Base-by-base conservation (phyloP, 257 asterid species). In the Petunia axillaris region DNA sequence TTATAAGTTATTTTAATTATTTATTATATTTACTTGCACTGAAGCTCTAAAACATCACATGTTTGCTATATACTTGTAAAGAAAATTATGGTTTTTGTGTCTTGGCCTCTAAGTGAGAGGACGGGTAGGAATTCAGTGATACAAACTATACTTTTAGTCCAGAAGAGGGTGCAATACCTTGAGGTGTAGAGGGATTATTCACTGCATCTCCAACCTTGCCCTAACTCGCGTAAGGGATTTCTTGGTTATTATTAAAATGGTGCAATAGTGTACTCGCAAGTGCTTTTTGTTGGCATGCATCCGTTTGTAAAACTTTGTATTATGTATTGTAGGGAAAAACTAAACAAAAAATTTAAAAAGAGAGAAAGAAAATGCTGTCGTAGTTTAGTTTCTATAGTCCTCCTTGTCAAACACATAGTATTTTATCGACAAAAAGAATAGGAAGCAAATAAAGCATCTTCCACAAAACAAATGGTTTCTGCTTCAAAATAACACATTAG, bases 91-190 rank as follows among this genome's bases (percentile, higher is more conserved):
- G 36, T 65, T 65, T 25, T 65, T 67, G 52, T 41, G 15, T 41
- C 38, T 67, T n/a, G 75, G 55, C 15, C 14, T 41, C 54, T 41
- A n/a, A 67, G n/a, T 13, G 37, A 66, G 75, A 7, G 15, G 52
- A 0, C 15, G n/a, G 2, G 25, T 46, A 66, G 75, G 53, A 66
- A 15, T 36, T 66, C 14, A 6, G 37, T 41, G 3, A 39, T 40
- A 40, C 37, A 15, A 66, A 35, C 7, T 41, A 41, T 66, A 40
- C 15, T n/a, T 67, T 38, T 67, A 66, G 50, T 35, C 53, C 53
- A 66, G 74, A 66, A 66, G 37, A 66, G 14, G 74, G 74, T 66
- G 40, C 15, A 66, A 66, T 66, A 66, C 4, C 74, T 25, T 14
- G 53, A 66, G 40, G 53, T 5, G 37, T 65, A 25, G 25, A 25